These are phyloP conservation scores for Cadophora gregata DNA, from an alignment of 2,329 filamentous ascomycete species.

Conservation along the genomic window DNA sequence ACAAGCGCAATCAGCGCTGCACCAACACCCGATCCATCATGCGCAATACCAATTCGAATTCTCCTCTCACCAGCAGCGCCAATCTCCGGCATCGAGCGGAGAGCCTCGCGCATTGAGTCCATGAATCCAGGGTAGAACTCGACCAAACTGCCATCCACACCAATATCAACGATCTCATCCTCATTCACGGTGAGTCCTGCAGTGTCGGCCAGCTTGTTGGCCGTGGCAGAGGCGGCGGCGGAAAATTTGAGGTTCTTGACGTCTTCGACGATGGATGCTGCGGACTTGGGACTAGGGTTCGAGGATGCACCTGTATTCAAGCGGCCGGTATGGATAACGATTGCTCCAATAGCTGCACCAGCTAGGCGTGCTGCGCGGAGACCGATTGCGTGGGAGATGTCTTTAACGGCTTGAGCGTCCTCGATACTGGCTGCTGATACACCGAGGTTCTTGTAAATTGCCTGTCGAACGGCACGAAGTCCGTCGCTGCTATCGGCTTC, in stretches of 20 bases:
- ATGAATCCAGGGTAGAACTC: conserved; percentile 96
- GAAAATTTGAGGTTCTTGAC: conserved; percentile 38
- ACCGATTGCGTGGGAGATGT: conserved; percentile 81
- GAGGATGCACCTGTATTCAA: conserved; percentile 53
- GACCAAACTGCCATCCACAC: conserved; percentile 91
- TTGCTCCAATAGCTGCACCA: conserved; percentile 84
- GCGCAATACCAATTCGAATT: conserved; percentile 93
- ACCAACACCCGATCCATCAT: conserved; percentile 95
- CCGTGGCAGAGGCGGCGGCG: conserved; percentile 37
- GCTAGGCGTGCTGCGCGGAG: conserved; percentile 87
- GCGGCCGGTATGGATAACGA: conserved; percentile 81
- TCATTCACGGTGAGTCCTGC: conserved; percentile 39
- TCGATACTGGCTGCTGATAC: conserved; percentile 79
- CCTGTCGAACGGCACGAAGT: conserved; percentile 75
- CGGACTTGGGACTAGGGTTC: conserved; percentile 33
- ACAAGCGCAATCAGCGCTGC: conserved; percentile 94
- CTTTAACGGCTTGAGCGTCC: conserved; percentile 88
- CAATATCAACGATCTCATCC: conserved; percentile 82
- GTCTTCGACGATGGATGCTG: conserved; percentile 38
- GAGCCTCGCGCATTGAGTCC: conserved; percentile 82
- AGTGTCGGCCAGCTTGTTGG: conserved; percentile 39
- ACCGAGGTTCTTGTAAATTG: conserved; percentile 76
- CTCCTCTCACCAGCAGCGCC: conserved; percentile 80
- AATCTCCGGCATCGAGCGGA: conserved; percentile 78
- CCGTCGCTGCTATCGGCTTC: conserved; percentile 79